phyloP scores from a whole-genome alignment of 768 basidiomycete genomes.

The Amanita fuliginea region DNA sequence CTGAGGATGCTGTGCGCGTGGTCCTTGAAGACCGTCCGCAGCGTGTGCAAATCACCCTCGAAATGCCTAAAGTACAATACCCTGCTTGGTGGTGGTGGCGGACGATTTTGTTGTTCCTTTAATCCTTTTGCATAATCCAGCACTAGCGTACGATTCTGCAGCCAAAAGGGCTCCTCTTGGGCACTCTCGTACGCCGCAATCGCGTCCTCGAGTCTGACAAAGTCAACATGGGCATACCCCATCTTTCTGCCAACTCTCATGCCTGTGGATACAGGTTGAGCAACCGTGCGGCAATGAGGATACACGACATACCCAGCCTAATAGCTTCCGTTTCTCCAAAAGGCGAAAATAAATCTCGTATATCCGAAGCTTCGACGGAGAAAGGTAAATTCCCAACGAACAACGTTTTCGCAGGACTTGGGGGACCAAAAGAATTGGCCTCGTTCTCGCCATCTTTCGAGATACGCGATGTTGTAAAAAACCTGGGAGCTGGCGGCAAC shows the following conservation, averaged over 20 bases:
- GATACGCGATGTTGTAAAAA: no score
- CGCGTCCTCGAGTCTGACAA: conserved; percentile 24
- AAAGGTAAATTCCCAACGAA: conserved; percentile 44
- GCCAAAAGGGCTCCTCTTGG: conserved; percentile 33
- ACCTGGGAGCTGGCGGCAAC: no score
- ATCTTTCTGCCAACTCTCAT: conserved; percentile 21
- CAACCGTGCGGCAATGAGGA: no score
- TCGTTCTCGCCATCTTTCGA: no score
- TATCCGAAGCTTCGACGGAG: conserved; percentile 25
- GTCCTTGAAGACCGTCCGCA: no score
- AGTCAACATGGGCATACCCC: conserved; percentile 39
- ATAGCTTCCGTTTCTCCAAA: conserved; percentile 31
- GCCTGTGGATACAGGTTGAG: no score
- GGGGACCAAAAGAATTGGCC: no score
- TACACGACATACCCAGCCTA: conserved; percentile 26
- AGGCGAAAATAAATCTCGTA: conserved; percentile 28
- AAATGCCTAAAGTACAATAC: no score
- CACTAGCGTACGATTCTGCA: conserved; percentile 33
- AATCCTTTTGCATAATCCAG: conserved; percentile 28
- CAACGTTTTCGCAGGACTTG: conserved; percentile 16
- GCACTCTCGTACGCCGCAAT: conserved; percentile 22
- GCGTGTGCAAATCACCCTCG: no score
- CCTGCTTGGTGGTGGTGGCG: neutral
- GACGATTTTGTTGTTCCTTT: neutral
- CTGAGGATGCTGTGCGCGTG: no score